Evolutionary conservation across 768 basidiomycete genomes (phyloP).

Genomic region (Hygrophoropsis aurantiaca): DNA sequence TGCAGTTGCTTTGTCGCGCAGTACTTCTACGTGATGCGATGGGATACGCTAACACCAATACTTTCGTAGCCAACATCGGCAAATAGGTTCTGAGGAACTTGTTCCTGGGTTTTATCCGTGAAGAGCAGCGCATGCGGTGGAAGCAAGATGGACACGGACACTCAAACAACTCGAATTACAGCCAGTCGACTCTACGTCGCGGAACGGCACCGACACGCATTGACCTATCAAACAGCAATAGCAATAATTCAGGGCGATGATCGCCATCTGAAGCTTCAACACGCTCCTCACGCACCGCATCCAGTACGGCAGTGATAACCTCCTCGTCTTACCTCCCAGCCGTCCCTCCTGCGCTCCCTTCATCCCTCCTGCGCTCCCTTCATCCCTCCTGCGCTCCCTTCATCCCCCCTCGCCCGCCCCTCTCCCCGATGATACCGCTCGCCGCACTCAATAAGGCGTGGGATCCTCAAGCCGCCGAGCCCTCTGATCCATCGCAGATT

Average conservation of each 20-base stretch:
- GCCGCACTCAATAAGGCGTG: conserved; percentile 70
- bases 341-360: too few species aligned
- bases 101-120: conserved; percentile 74
- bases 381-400: too few species aligned
- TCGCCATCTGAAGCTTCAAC: conserved; percentile 29
- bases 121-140: conserved; percentile 53
- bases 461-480: conserved; percentile 71
- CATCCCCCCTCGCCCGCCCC: conserved; percentile 57
- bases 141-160: conserved; percentile 28
- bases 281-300: conserved; percentile 25
- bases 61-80: conserved; percentile 91
- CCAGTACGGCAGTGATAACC: conserved; percentile 48
- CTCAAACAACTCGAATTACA: conserved; percentile 15
- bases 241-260: conserved; percentile 18
- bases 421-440: conserved; percentile 60
- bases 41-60: too few species aligned
- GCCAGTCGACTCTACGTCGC: conserved; percentile 20
- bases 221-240: conserved; percentile 22
- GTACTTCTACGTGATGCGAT: conserved; percentile 5
- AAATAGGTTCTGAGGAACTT: conserved; percentile 90
- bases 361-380: too few species aligned
- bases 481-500: conserved; percentile 62
- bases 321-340: conserved; percentile 70
- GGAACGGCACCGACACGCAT: conserved; percentile 20
- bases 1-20: conserved; percentile 5